Evolutionary conservation across 441 rosid genomes (phyloP), one percentile per base, ranked within the genome.

Genomic region (Hura crepitans): DNA sequence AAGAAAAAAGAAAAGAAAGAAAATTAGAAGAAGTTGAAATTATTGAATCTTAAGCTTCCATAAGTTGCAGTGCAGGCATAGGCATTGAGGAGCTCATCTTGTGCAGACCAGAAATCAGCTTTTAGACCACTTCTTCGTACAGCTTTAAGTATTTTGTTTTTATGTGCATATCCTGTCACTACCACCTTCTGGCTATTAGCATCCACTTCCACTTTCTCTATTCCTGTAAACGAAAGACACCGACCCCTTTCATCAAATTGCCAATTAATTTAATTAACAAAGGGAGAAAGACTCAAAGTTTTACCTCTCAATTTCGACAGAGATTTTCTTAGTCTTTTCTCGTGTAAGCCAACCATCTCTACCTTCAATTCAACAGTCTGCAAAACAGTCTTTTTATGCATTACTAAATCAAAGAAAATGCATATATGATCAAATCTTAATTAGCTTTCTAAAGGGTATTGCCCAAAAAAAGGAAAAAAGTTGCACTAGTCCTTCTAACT

Each of bases 161-260:
- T 63, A 31, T 83, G 83, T 23, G 77, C 80, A 68, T 81, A 83
- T 17, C 83, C 80, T 62, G 83, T 83, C 0, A 83, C 87, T 46
- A 60, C 72, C 66, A 83, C 87, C 66, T 83, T 83, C 74, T 83
- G 76, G 28, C 79, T 75, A n/a, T 59, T 77, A 0, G 61, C 87
- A 73, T 83, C 87, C 74, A 84, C 87, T 67, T 83, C 84, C 46
- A 83, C 86, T 66, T 79, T 83, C 83, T 83, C 86, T 70, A 83
- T 81, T 62, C 86, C 85, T 79, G 81, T n/a, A 2, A 3, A 17
- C 2, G 2, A 37, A 6, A 42, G n/a, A 6, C 5, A 47, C 17
- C 37, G 6, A 57, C 14, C n/a, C n/a, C n/a, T n/a, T n/a, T n/a
- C n/a, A n/a, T n/a, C n/a, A n/a, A n/a, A n/a, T n/a, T n/a, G n/a